A percentile compares a stretch with the other conserved stretches of the same genome.
Evolutionary conservation across 1,284 basidiomycete genomes (phyloP).

Genomic region (Lentinus polychrous): DNA sequence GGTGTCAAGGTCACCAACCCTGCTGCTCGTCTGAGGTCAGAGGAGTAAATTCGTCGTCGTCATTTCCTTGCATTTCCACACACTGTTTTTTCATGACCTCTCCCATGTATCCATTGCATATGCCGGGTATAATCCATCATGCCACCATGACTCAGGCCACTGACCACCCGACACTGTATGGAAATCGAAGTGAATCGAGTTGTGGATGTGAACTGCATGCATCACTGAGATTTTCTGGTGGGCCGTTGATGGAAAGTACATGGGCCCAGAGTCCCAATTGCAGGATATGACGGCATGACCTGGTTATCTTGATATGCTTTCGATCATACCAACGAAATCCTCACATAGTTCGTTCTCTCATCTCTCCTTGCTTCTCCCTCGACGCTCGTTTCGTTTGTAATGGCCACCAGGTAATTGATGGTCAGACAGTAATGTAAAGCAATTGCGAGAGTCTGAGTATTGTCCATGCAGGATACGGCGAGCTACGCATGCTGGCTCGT

Average conservation of each 20-base stretch:
- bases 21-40: slow-evolving; percentile 91
- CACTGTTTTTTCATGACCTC: slow-evolving; percentile 5
- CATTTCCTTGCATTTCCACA: slow-evolving; percentile 22
- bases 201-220: no score
- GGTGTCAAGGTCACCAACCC: slow-evolving; percentile 95
- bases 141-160: slow-evolving; percentile 30
- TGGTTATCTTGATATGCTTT: neutral
- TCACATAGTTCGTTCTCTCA: no score
- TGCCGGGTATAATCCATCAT: slow-evolving; percentile 31
- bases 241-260: no score
- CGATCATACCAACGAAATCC: no score
- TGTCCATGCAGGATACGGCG: slow-evolving; percentile 24
- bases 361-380: no score
- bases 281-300: neutral
- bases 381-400: no score
- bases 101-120: slow-evolving; percentile 34
- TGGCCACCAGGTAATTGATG: no score
- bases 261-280: no score
- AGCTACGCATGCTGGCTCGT: slow-evolving; percentile 85
- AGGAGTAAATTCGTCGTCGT: slow-evolving; percentile 66
- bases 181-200: no score
- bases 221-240: no score
- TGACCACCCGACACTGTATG: neutral
- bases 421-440: no score
- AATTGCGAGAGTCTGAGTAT: no score